A percentile compares a stretch with the other conserved stretches of the same genome.
Conservation (phyloP, 192 early-diverging fungal genomes). For the Coemansia sp. region DNA sequence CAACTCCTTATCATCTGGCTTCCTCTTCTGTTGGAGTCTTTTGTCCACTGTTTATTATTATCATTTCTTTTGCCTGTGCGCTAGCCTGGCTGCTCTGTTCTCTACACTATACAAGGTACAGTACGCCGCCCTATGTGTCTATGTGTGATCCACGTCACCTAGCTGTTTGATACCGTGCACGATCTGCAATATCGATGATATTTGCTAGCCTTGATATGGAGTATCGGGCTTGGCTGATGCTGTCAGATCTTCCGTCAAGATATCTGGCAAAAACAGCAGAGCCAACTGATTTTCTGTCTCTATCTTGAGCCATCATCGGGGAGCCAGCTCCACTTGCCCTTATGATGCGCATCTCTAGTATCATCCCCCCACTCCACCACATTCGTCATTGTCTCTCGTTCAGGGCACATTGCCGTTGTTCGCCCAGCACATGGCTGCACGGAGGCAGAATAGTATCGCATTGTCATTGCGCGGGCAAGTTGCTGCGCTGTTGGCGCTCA, state of each 20-base stretch:
- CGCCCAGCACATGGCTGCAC: slow-evolving; percentile 7
- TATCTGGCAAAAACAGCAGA: neutral
- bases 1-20: slow-evolving; percentile 10
- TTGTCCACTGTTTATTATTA: neutral
- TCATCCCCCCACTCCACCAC: slow-evolving; percentile 1
- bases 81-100: slow-evolving; percentile 3
- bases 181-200: neutral
- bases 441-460: neutral
- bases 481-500: neutral
- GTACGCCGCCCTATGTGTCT: neutral
- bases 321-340: neutral
- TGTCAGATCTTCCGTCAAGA: neutral
- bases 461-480: slow-evolving; percentile 1
- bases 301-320: slow-evolving; percentile 7
- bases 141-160: neutral
- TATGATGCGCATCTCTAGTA: neutral
- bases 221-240: neutral
- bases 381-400: neutral
- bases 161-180: neutral
- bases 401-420: slow-evolving; percentile 10
- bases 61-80: neutral
- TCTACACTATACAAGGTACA: slow-evolving; percentile 7
- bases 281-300: neutral
- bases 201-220: neutral
- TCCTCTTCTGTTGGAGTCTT: slow-evolving; percentile 1